Conservation (phyloP, 1,139 yeast species). For the Geotrichum europaeum region DNA sequence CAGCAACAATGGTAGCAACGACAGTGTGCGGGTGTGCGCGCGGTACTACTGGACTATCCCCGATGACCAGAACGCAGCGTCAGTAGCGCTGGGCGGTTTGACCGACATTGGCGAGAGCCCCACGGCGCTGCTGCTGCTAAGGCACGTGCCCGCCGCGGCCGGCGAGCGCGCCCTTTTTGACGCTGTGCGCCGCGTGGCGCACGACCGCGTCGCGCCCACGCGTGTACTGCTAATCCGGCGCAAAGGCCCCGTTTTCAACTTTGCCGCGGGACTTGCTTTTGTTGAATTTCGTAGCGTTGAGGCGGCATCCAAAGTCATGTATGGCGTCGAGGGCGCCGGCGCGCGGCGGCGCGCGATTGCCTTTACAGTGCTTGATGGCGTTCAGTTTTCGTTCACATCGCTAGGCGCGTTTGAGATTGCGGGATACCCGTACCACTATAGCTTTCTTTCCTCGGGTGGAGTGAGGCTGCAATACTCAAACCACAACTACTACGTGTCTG, state of each 20-base stretch:
- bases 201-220: neutral
- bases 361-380: neutral
- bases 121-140: slow-evolving; percentile 12
- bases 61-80: neutral
- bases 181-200: neutral
- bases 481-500: slow-evolving; percentile 6
- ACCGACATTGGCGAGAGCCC: slow-evolving; percentile 14
- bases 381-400: slow-evolving; percentile 14
- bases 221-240: slow-evolving; percentile 8
- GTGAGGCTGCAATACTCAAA: slow-evolving; percentile 13
- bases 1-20: neutral
- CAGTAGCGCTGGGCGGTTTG: slow-evolving; percentile 3
- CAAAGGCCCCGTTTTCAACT: slow-evolving; percentile 1
- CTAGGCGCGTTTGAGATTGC: slow-evolving; percentile 17
- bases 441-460: slow-evolving; percentile 13
- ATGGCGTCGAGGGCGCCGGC: neutral
- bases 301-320: slow-evolving; percentile 6
- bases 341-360: neutral
- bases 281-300: slow-evolving; percentile 12
- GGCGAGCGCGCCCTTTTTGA: slow-evolving; percentile 1
- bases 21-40: neutral
- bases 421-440: slow-evolving; percentile 4
- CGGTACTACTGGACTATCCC: slow-evolving; percentile 2
- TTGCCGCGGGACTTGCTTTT: slow-evolving; percentile 16
- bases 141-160: slow-evolving; percentile 3